Percentiles rank a stretch among this genome's conserved stretches.
phyloP scores from a whole-genome alignment of 1,284 basidiomycete genomes.

The Trametes sp. region DNA sequence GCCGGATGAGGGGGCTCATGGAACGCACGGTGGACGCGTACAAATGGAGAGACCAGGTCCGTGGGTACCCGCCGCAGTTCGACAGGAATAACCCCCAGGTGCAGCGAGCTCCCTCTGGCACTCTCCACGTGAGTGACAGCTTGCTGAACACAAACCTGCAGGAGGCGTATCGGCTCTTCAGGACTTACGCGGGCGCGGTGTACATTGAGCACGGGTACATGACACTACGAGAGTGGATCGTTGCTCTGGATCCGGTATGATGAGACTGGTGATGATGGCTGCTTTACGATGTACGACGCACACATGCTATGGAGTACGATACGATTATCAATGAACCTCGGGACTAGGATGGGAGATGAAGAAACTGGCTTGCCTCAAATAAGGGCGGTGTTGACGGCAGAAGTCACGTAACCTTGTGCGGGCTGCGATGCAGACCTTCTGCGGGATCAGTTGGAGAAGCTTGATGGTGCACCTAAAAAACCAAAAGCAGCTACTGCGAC shows the following conservation, averaged over 20 bases:
- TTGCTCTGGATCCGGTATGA: slow-evolving; percentile 1
- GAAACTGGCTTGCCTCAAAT: background rate
- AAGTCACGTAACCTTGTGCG: background rate
- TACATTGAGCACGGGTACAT: slow-evolving; percentile 1
- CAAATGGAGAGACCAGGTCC: slow-evolving; percentile 7
- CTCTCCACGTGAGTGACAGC: background rate
- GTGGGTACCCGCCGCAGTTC: slow-evolving; percentile 6
- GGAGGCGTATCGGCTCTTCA: slow-evolving; percentile 10
- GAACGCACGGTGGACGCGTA: slow-evolving; percentile 11
- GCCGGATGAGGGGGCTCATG: slow-evolving; percentile 5
- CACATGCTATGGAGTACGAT: background rate
- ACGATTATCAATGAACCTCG: background rate
- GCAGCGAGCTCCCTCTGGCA: too few relatives aligned
- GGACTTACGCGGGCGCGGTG: slow-evolving; percentile 11
- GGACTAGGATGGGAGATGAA: background rate
- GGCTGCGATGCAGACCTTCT: background rate
- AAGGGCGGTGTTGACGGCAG: background rate
- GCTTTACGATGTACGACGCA: background rate
- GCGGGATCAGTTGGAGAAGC: background rate
- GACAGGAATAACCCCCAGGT: slow-evolving; percentile 8
- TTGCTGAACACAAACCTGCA: background rate
- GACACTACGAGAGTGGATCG: slow-evolving; percentile 9
- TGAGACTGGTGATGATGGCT: background rate
- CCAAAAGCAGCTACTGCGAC: too few relatives aligned
- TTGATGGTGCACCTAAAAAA: too few relatives aligned